phyloP scores from a whole-genome alignment of 805 yeast genomes.

The Wickerhamomyces queroliae region DNA sequence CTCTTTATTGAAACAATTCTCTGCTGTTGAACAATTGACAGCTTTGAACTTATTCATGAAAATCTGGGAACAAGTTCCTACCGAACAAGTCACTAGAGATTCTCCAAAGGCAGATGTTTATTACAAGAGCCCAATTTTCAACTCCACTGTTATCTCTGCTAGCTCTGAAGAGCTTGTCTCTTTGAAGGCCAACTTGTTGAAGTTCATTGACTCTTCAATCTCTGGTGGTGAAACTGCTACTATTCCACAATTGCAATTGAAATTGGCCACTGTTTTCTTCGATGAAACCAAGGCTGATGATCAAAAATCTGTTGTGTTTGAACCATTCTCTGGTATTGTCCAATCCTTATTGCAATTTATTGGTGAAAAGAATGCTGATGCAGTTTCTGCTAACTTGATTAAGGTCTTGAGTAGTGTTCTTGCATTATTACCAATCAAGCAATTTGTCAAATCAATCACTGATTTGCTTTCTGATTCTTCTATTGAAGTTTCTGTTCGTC shows the following conservation, averaged over 20 bases:
- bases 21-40: constrained; percentile 58
- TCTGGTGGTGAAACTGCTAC: constrained; percentile 30
- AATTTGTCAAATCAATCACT: constrained; percentile 60
- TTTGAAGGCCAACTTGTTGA: constrained; percentile 46
- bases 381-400: constrained; percentile 36
- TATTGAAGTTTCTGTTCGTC: constrained; percentile 44
- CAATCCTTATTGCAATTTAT: constrained; percentile 9
- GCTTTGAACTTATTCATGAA: constrained; percentile 46
- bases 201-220: constrained; percentile 43
- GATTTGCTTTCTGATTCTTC: constrained; percentile 26
- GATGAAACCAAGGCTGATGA: constrained; percentile 26
- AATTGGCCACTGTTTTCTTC: constrained; percentile 44
- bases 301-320: constrained; percentile 6
- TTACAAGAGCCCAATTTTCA: constrained; percentile 54
- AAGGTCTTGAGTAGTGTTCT: constrained; percentile 56
- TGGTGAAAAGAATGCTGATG: constrained; percentile 11
- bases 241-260: constrained; percentile 45
- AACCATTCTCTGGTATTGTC: constrained; percentile 16
- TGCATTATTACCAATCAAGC: constrained; percentile 67
- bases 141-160: constrained; percentile 50
- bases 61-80: constrained; percentile 44
- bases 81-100: constrained; percentile 13
- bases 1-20: constrained; percentile 62
- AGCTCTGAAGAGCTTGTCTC: constrained; percentile 40
- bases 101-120: constrained; percentile 25